Conservation (phyloP, 495 filamentous ascomycete genomes). For the Venustampulla echinocandica region DNA sequence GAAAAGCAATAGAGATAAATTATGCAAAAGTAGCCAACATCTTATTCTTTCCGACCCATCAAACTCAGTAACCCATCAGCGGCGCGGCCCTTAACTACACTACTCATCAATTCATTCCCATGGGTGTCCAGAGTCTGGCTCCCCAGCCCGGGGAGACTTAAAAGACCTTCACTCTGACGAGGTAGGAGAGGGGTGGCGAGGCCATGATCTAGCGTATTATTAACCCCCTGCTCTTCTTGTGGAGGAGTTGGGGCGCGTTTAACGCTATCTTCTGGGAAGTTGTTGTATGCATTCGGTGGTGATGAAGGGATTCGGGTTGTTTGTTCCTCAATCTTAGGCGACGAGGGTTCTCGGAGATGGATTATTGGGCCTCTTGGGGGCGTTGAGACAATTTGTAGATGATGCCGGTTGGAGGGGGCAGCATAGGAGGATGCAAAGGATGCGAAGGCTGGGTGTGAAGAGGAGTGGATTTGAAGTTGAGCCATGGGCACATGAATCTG, state of each 20-base stretch:
- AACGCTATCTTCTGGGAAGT: not conserved
- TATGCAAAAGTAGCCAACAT: not conserved
- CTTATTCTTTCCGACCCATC: conserved; percentile 6
- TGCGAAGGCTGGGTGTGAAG: not conserved
- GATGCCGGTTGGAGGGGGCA: not conserved
- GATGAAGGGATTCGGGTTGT: conserved; percentile 7
- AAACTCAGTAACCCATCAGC: conserved; percentile 19
- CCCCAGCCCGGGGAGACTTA: conserved; percentile 3
- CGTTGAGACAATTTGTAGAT: not conserved
- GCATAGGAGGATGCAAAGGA: not conserved
- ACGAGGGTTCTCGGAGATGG: not conserved
- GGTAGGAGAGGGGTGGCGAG: conserved; percentile 13
- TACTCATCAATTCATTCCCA: conserved; percentile 15
- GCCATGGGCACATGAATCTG: conserved; percentile 40
- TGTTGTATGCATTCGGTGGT: conserved; percentile 3
- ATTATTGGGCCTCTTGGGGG: not conserved
- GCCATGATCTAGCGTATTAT: not conserved
- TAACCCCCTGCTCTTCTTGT: not conserved
- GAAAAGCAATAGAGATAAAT: too few species aligned
- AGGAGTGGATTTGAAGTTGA: conserved; percentile 13
- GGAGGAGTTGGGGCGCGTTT: not conserved
- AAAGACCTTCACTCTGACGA: conserved; percentile 9
- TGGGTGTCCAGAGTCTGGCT: not conserved
- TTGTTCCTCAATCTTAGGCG: not conserved
- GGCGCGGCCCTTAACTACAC: conserved; percentile 13